Percentiles rank a stretch among this genome's conserved stretches.
These are phyloP conservation scores for Taxillus chinensis DNA, from an alignment of 164 flowering plant species.

Conservation along the genomic window DNA sequence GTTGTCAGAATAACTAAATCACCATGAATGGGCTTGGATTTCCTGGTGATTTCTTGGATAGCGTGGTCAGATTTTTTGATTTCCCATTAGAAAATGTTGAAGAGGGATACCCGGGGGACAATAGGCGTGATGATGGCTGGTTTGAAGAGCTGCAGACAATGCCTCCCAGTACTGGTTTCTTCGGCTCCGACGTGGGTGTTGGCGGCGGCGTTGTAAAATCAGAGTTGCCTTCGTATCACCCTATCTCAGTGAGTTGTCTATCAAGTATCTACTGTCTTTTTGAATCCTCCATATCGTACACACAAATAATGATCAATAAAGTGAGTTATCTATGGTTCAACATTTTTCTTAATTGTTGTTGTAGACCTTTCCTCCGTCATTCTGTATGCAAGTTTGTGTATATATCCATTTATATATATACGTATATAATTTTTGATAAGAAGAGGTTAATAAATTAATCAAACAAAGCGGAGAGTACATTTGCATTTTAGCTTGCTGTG, in stretches of 20 bases:
- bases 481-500: too few species aligned
- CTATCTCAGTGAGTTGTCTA: conserved; percentile 16
- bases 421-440: too few species aligned
- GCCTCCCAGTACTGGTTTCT: conserved; percentile 11
- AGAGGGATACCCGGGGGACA: neutral
- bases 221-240: neutral
- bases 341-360: neutral
- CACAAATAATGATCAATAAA: too few species aligned
- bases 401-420: too few species aligned
- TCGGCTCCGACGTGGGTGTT: conserved; percentile 3
- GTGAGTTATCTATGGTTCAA: neutral
- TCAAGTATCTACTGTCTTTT: neutral
- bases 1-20: conserved; percentile 7
- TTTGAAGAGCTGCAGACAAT: conserved; percentile 20
- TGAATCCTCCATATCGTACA: too few species aligned
- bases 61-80: conserved; percentile 14
- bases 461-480: too few species aligned
- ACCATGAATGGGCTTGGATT: conserved; percentile 13
- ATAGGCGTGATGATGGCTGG: conserved; percentile 14
- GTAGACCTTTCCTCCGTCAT: neutral
- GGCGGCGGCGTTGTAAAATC: neutral
- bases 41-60: conserved; percentile 15
- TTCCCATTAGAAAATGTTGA: conserved; percentile 28
- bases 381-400: too few species aligned
- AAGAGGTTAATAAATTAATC: too few species aligned